A percentile compares a stretch with the other conserved stretches of the same genome.
Evolutionary conservation across 2,329 filamentous ascomycete genomes (phyloP).

Genomic region (Cladophialophora chaetospira): DNA sequence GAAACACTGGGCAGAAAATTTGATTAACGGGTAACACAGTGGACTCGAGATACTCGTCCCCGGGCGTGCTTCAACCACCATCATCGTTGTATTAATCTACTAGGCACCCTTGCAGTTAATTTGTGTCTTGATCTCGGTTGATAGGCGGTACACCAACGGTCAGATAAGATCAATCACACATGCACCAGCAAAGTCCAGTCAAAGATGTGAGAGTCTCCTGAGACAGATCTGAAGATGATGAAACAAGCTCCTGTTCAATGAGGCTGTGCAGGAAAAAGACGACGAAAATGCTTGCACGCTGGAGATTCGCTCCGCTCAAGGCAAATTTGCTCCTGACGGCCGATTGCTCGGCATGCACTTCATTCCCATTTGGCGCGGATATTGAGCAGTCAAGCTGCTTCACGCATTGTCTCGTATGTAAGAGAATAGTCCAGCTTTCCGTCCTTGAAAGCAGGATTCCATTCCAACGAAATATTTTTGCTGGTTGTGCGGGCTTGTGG

Average conservation of each 20-base stretch:
- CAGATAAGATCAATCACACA: neutral
- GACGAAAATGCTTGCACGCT: neutral
- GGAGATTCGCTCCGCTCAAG: constrained; percentile 15
- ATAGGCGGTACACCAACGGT: neutral
- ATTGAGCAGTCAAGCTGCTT: neutral
- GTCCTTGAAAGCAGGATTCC: neutral
- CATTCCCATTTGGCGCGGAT: neutral
- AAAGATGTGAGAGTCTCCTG: neutral
- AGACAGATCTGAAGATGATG: constrained; percentile 12
- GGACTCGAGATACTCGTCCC: neutral
- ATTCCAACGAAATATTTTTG: neutral
- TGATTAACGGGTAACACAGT: constrained; percentile 8
- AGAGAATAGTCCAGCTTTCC: neutral
- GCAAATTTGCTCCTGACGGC: constrained; percentile 1
- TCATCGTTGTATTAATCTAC: neutral
- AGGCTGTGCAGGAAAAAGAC: constrained; percentile 21
- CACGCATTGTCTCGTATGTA: neutral
- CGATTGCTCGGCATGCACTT: constrained; percentile 3
- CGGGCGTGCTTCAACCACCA: neutral
- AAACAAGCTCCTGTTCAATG: constrained; percentile 17
- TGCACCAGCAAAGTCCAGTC: neutral
- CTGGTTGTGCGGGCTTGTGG: constrained; percentile 2
- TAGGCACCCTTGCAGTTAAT: constrained; percentile 8
- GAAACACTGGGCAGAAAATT: neutral
- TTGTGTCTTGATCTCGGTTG: neutral